Evolutionary conservation across 1,284 basidiomycete species (phyloP), one percentile per base, ranked within the genome.

Genomic region (Takashimella koratensis): DNA sequence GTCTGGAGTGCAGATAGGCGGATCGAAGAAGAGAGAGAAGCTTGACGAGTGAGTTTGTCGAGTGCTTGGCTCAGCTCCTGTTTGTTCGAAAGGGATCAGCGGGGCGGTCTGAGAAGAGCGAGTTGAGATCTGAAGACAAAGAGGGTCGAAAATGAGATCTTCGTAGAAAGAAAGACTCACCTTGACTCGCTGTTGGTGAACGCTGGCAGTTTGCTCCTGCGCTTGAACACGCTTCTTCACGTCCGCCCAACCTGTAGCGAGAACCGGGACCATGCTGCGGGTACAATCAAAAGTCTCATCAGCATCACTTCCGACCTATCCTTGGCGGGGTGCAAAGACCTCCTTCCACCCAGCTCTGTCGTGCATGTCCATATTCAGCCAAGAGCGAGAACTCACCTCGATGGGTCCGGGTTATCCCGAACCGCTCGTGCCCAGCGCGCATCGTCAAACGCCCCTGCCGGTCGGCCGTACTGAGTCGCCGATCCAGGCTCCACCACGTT

Each of bases 181-280:
- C 71, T 84, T 85, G 25, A 91, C 76, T 56, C 83, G 83, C 67
- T 86, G 82, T 67, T 86, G 83, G 55, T 92, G 89, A 8, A 81
- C 80, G 25, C 80, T 78, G 8, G 86, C 84, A 66, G 87, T 83
- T 51, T 82, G 78, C 19, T 83, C 80, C 74, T 93, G 90, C 3
- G 86, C 87, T 57, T 90, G 86, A 16, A 89, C 85, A 16, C 90
- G 85, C 62, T 84, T 83, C 64, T 88, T 85, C 21, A 94, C 78
- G 65, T 91, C 88, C 59, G 87, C 87, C 59, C 89, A 91, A 3
- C 90, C 88, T 13, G 84, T 79, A 0, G 89, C 90, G 6, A 91
- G 75, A 1, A 87, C 89, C 0, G 90, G 90, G 0, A 92, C 88
- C 60, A 90, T 81, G 59, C 89, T 92, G 67, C 5, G 56, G 36